These are phyloP conservation scores for Heliocybe sulcata DNA, from an alignment of 1,284 basidiomycete species.

Conservation along the genomic window DNA sequence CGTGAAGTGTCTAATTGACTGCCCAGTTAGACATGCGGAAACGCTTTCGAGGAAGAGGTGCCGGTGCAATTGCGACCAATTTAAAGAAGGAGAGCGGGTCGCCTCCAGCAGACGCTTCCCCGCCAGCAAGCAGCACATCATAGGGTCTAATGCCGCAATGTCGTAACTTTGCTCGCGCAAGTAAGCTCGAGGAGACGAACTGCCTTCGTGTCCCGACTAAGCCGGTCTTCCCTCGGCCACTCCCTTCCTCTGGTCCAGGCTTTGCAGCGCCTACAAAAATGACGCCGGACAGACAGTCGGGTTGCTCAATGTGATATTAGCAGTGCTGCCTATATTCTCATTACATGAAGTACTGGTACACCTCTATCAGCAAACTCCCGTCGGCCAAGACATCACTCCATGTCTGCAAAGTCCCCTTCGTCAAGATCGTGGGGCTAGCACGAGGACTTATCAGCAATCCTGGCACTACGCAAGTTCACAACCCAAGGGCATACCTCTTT, in stretches of 20 bases:
- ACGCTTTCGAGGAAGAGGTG: constrained; percentile 70
- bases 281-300: too few species aligned
- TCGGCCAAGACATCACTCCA: constrained; percentile 36
- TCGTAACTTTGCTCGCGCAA: too few species aligned
- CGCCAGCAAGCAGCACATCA: not conserved
- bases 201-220: too few species aligned
- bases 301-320: too few species aligned
- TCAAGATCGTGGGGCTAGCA: constrained; percentile 78
- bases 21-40: constrained; percentile 79
- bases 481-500: constrained; percentile 57
- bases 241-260: too few species aligned
- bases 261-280: too few species aligned
- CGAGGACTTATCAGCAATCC: constrained; percentile 2
- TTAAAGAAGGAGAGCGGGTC: not conserved
- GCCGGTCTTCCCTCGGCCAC: too few species aligned
- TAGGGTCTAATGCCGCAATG: too few species aligned
- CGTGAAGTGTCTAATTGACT: not conserved
- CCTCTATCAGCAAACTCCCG: too few species aligned
- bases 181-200: too few species aligned
- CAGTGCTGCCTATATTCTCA: not conserved
- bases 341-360: not conserved
- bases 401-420: constrained; percentile 76
- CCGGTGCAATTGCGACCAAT: constrained; percentile 18
- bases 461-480: not conserved
- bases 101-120: not conserved